Evolutionary conservation across 345 rosid genomes (phyloP).

Genomic region (Eucalyptus victrix): DNA sequence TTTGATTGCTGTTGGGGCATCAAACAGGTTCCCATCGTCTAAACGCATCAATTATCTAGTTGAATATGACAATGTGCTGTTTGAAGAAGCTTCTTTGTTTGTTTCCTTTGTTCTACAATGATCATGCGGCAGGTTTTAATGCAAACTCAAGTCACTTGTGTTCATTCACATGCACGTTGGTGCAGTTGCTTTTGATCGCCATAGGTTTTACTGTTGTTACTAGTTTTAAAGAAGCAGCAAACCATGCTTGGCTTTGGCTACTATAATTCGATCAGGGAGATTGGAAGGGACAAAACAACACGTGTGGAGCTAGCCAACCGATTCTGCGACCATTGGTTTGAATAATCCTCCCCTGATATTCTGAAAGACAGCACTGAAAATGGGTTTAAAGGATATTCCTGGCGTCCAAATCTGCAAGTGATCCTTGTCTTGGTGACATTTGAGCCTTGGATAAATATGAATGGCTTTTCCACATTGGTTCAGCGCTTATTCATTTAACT

Average conservation of each 20-base stretch:
- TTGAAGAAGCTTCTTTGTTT: not conserved
- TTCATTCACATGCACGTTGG: not conserved
- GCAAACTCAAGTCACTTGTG: not conserved
- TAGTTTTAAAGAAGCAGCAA: constrained; percentile 77
- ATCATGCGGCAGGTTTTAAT: not conserved
- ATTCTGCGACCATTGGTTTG: too few relatives aligned
- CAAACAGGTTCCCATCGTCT: not conserved
- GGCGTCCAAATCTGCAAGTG: constrained; percentile 48
- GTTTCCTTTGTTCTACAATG: not conserved
- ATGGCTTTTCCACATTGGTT: not conserved
- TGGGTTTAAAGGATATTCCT: constrained; percentile 80
- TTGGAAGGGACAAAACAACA: too few relatives aligned
- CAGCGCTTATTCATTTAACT: not conserved
- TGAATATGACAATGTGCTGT: not conserved
- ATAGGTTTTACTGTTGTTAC: not conserved
- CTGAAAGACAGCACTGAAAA: constrained; percentile 74
- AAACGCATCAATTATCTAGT: not conserved
- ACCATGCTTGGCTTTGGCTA: not conserved
- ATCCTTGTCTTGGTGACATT: not conserved
- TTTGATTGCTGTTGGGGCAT: not conserved
- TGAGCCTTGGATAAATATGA: not conserved
- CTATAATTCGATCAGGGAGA: too few relatives aligned
- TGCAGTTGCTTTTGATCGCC: not conserved
- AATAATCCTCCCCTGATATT: constrained; percentile 53
- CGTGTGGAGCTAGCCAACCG: too few relatives aligned